These are phyloP conservation scores for Calvatia gigantea DNA, from an alignment of 768 basidiomycete species.

Conservation along the genomic window DNA sequence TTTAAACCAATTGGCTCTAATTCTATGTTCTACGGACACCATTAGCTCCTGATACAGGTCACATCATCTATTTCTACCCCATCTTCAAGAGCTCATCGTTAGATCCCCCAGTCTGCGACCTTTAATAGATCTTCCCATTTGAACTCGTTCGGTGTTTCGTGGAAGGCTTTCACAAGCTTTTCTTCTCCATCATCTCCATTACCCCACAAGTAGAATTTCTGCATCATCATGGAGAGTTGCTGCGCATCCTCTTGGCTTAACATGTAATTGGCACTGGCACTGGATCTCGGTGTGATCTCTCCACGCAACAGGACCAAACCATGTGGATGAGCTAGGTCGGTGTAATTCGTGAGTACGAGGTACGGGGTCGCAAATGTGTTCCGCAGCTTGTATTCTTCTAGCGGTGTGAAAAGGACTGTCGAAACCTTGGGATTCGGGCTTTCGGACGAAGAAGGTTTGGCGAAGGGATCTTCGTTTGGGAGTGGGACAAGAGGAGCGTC, in stretches of 20 bases:
- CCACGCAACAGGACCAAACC: constrained; percentile 84
- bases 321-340: constrained; percentile 80
- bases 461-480: constrained; percentile 42
- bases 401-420: constrained; percentile 87
- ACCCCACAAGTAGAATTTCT: constrained; percentile 82
- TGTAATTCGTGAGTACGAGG: constrained; percentile 87
- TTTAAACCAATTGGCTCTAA: neutral
- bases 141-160: constrained; percentile 76
- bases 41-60: neutral
- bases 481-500: constrained; percentile 60
- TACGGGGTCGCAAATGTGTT: constrained; percentile 87
- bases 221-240: constrained; percentile 71
- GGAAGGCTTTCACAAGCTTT: constrained; percentile 65
- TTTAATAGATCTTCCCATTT: constrained; percentile 78
- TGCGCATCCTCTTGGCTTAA: constrained; percentile 84
- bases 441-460: constrained; percentile 26
- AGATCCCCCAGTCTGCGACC: constrained; percentile 32
- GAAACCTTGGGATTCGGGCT: constrained; percentile 49
- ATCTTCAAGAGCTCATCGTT: neutral
- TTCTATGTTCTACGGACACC: neutral
- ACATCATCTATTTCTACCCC: neutral
- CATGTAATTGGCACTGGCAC: constrained; percentile 44
- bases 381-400: constrained; percentile 89
- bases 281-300: constrained; percentile 75
- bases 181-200: constrained; percentile 22